Percentiles rank a stretch among this genome's conserved stretches.
These are phyloP conservation scores for Tephrocybe sp. DNA, from an alignment of 768 basidiomycete species.

Conservation along the genomic window DNA sequence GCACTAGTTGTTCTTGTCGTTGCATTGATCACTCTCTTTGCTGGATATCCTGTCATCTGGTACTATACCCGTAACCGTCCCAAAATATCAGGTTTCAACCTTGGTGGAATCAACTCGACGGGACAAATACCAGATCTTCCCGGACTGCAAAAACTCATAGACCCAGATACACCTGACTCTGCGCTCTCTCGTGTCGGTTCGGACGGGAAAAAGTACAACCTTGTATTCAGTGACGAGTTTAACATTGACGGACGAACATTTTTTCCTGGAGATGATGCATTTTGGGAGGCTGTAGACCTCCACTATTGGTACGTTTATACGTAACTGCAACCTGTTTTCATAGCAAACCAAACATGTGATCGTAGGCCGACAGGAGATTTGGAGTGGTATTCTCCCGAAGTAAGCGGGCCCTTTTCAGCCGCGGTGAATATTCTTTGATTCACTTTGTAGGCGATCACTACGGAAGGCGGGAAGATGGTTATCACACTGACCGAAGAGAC, in stretches of 20 bases:
- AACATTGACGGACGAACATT: conserved; percentile 57
- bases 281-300: conserved; percentile 85
- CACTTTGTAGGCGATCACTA: conserved; percentile 60
- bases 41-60: conserved; percentile 83
- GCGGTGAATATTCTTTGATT: neutral
- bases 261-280: conserved; percentile 81
- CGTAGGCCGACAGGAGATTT: conserved; percentile 67
- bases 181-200: conserved; percentile 59
- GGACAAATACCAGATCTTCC: conserved; percentile 85
- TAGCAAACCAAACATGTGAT: conserved; percentile 7
- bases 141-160: conserved; percentile 69
- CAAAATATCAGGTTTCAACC: conserved; percentile 62
- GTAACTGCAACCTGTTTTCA: neutral
- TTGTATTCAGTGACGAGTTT: conserved; percentile 88
- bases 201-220: conserved; percentile 76
- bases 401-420: conserved; percentile 27
- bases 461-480: conserved; percentile 73
- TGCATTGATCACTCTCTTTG: conserved; percentile 78
- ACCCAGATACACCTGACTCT: conserved; percentile 67
- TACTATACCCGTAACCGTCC: conserved; percentile 40
- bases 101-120: conserved; percentile 85
- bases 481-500: conserved; percentile 73
- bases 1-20: conserved; percentile 68
- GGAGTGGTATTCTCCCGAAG: conserved; percentile 83
- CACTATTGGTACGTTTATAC: conserved; percentile 69